These are phyloP conservation scores for Perilla frutescens DNA, from an alignment of 257 asterid genomes.

Conservation along the genomic window DNA sequence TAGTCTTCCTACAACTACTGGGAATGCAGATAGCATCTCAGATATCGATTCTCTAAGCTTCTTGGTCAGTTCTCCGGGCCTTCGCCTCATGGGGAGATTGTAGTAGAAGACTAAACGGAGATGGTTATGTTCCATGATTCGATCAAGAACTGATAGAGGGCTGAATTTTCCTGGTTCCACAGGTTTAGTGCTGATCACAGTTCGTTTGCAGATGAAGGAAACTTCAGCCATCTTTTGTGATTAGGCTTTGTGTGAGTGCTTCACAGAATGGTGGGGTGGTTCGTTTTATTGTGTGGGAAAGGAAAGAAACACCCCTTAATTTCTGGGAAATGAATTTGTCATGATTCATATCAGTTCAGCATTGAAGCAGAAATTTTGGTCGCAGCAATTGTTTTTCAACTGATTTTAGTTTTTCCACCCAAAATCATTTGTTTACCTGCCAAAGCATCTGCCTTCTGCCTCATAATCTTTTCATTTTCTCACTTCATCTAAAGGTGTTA, in stretches of 20 bases:
- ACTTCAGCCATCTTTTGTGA: slow-evolving; percentile 50
- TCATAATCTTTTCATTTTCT: not conserved
- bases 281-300: slow-evolving; percentile 21
- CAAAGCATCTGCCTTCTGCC: not conserved
- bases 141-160: slow-evolving; percentile 61
- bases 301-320: slow-evolving; percentile 34
- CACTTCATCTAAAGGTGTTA: not conserved
- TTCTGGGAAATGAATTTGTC: slow-evolving; percentile 42
- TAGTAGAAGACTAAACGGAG: slow-evolving; percentile 54
- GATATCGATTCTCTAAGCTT: slow-evolving; percentile 50
- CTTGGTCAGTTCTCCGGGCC: slow-evolving; percentile 43
- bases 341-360: slow-evolving; percentile 39
- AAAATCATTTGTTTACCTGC: not conserved
- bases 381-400: slow-evolving; percentile 22
- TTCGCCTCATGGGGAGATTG: slow-evolving; percentile 33
- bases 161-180: slow-evolving; percentile 50
- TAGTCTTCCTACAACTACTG: slow-evolving; percentile 53
- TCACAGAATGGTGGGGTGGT: not conserved
- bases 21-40: slow-evolving; percentile 47
- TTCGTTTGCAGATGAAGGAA: slow-evolving; percentile 54
- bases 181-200: slow-evolving; percentile 54
- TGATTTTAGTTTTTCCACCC: not conserved
- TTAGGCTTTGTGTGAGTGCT: not conserved
- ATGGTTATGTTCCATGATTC: slow-evolving; percentile 50
- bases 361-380: slow-evolving; percentile 14